A percentile compares a stretch with the other conserved stretches of the same genome.
phyloP scores from a whole-genome alignment of 1,284 basidiomycete species.

The Rhodotorula sp. region DNA sequence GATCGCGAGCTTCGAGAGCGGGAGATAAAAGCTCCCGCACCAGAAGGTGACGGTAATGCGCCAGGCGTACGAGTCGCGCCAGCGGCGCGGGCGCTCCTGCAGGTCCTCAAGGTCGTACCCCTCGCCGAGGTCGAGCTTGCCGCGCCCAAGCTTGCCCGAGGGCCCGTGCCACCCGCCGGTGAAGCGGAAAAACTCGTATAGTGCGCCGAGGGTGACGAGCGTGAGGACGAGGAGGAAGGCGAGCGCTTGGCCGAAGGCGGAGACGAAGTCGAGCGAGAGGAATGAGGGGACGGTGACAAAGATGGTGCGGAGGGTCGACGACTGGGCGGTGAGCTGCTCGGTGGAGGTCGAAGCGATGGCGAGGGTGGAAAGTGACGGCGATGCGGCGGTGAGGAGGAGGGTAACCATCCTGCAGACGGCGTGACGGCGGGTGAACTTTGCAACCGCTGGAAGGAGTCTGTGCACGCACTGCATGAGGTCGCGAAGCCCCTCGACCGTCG shows the following conservation, averaged over 20 bases:
- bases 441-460: not conserved
- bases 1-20: constrained; percentile 42
- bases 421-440: not conserved
- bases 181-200: constrained; percentile 45
- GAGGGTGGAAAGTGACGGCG: constrained; percentile 6
- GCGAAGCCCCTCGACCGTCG: constrained; percentile 35
- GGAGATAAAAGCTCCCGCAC: constrained; percentile 43
- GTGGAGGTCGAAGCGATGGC: not conserved
- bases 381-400: constrained; percentile 17
- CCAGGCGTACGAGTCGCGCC: constrained; percentile 8
- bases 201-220: constrained; percentile 16
- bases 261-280: constrained; percentile 45
- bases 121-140: constrained; percentile 34
- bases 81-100: constrained; percentile 13
- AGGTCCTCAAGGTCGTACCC: constrained; percentile 35
- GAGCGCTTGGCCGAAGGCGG: constrained; percentile 44
- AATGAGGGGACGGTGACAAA: constrained; percentile 42
- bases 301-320: constrained; percentile 8
- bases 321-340: not conserved
- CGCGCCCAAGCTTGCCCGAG: not conserved
- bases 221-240: constrained; percentile 42
- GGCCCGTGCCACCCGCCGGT: constrained; percentile 41
- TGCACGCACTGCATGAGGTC: constrained; percentile 39
- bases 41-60: constrained; percentile 41
- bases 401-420: constrained; percentile 20